These are phyloP conservation scores for Aspergillus eucalypticola DNA, from an alignment of 2,329 filamentous ascomycete genomes.

Conservation along the genomic window DNA sequence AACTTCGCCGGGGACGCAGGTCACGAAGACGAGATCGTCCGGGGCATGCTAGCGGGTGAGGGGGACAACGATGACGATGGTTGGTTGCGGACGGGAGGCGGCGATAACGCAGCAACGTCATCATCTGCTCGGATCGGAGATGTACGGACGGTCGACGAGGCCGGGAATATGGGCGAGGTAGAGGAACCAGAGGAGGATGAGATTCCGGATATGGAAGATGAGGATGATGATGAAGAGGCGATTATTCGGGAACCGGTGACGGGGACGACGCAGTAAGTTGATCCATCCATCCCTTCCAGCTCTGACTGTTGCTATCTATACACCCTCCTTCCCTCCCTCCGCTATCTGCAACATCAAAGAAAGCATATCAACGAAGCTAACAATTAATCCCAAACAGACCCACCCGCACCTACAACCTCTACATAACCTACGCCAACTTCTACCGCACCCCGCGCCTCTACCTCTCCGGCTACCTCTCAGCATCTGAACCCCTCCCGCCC, in stretches of 20 bases:
- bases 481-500: conserved; percentile 77
- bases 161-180: conserved; percentile 79
- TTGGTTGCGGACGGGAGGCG: conserved; percentile 82
- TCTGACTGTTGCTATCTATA: no score
- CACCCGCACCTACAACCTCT: conserved; percentile 91
- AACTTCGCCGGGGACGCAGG: conserved; percentile 89
- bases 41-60: conserved; percentile 66
- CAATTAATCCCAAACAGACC: conserved; percentile 55
- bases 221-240: conserved; percentile 89
- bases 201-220: conserved; percentile 98
- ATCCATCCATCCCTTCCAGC: no score
- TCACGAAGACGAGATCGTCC: conserved; percentile 81
- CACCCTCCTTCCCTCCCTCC: neutral
- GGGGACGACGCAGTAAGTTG: conserved; percentile 57
- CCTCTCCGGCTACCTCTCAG: conserved; percentile 81
- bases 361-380: neutral
- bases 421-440: conserved; percentile 97
- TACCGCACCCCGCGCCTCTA: conserved; percentile 96
- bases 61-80: conserved; percentile 75
- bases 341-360: neutral
- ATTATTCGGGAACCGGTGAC: conserved; percentile 76
- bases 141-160: conserved; percentile 85
- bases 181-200: conserved; percentile 64
- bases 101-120: conserved; percentile 63
- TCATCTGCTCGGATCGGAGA: conserved; percentile 74